Percentiles rank a stretch among this genome's conserved stretches.
Conservation (phyloP, 2,329 filamentous ascomycete species). For the Phyllosticta paracitricarpa region DNA sequence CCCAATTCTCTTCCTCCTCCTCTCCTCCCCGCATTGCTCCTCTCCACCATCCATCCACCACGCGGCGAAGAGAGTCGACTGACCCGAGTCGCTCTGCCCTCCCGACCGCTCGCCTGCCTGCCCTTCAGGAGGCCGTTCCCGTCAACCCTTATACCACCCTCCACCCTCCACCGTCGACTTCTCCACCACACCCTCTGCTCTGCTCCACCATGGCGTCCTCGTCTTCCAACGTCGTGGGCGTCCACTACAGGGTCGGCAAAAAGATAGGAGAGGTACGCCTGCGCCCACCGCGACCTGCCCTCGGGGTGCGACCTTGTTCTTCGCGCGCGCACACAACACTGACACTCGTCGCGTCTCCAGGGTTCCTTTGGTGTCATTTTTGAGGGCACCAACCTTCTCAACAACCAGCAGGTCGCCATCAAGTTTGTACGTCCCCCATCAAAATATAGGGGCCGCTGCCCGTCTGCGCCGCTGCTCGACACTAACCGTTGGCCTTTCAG, state of each 20-base stretch:
- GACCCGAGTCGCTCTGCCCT: not conserved
- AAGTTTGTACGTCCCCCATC: constrained; percentile 69
- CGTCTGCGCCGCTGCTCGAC: not conserved
- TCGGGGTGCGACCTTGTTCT: not conserved
- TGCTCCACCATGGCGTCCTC: constrained; percentile 61
- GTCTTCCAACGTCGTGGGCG: constrained; percentile 93
- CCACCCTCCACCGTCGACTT: not conserved
- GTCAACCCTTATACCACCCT: constrained; percentile 1
- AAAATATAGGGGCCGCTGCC: not conserved
- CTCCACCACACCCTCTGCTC: constrained; percentile 1
- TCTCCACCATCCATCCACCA: not conserved
- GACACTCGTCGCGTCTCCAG: constrained; percentile 17
- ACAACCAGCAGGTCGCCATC: constrained; percentile 98
- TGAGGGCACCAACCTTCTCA: constrained; percentile 94
- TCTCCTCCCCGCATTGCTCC: not conserved
- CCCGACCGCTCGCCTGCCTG: not conserved
- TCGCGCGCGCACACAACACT: not conserved
- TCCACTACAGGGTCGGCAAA: constrained; percentile 97
- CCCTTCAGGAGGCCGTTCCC: not conserved
- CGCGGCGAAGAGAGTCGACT: not conserved
- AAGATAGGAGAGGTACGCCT: constrained; percentile 71
- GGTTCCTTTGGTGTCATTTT: constrained; percentile 98
- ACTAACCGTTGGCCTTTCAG: constrained; percentile 34
- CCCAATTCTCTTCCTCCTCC: not conserved
- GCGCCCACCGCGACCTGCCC: no score